These are phyloP conservation scores for Tolypocladium cylindrosporum DNA, from an alignment of 2,329 filamentous ascomycete genomes.

Conservation along the genomic window DNA sequence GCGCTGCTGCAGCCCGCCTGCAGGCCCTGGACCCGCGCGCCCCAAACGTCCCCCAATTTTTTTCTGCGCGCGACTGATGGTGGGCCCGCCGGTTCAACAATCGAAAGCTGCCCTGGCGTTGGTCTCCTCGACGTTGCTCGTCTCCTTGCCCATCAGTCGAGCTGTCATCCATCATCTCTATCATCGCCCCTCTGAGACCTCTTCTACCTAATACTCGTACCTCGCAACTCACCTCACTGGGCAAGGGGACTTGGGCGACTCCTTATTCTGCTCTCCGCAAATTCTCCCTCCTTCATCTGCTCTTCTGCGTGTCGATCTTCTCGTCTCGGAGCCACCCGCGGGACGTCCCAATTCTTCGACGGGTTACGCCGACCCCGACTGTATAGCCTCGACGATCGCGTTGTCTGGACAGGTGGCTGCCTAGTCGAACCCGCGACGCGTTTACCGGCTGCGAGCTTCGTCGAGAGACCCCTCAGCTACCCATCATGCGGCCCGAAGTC, in stretches of 20 bases:
- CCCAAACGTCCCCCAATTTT: constrained; percentile 23
- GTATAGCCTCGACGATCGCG: background rate
- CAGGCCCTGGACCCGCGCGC: constrained; percentile 1
- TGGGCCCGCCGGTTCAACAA: constrained; percentile 26
- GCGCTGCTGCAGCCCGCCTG: background rate
- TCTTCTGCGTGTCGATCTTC: constrained; percentile 1
- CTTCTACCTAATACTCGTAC: background rate
- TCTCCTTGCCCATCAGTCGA: background rate
- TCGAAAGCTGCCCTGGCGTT: constrained; percentile 11
- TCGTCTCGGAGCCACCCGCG: constrained; percentile 8
- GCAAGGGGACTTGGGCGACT: constrained; percentile 12
- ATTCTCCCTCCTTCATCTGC: constrained; percentile 4
- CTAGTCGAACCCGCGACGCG: background rate
- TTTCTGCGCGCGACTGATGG: constrained; percentile 20
- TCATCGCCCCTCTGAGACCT: background rate
- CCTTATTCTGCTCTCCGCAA: constrained; percentile 11
- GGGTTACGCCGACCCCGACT: background rate
- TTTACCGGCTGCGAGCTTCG: background rate
- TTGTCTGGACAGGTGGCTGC: background rate
- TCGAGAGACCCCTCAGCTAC: constrained; percentile 1
- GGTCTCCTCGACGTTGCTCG: constrained; percentile 10
- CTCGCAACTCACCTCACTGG: constrained; percentile 9
- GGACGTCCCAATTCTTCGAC: background rate
- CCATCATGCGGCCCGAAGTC: constrained; percentile 89
- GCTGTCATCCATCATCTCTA: background rate